Percentiles rank a stretch among this genome's conserved stretches.
Evolutionary conservation across 139 green algal genomes (phyloP).

Genomic region (Chlamydomonas sp.): DNA sequence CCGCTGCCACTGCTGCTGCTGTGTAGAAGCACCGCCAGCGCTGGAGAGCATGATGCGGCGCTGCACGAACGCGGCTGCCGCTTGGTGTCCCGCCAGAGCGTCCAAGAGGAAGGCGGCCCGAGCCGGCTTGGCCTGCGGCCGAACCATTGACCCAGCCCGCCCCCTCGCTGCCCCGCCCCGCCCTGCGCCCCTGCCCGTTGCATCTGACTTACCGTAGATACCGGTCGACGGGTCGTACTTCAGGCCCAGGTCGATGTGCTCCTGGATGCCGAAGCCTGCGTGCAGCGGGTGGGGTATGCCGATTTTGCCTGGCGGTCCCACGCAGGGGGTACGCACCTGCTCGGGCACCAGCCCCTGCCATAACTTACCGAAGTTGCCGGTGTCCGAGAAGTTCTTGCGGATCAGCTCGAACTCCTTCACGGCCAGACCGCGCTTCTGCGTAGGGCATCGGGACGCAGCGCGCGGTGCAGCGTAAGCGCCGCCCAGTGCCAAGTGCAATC

Average conservation of each 20-base stretch:
- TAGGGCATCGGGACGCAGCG: neutral
- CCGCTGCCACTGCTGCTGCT: too few relatives aligned
- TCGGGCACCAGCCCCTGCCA: neutral
- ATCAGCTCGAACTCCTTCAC: constrained; percentile 99
- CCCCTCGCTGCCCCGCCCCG: too few relatives aligned
- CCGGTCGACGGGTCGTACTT: constrained; percentile 99
- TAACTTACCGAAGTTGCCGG: constrained; percentile 92
- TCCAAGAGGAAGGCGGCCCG: too few relatives aligned
- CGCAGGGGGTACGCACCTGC: too few relatives aligned
- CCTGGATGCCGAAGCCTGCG: constrained; percentile 92
- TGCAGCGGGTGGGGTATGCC: neutral
- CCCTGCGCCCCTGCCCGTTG: too few relatives aligned
- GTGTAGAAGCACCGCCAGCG: too few relatives aligned
- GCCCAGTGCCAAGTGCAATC: neutral
- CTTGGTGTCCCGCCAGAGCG: neutral
- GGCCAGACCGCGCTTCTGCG: constrained; percentile 97
- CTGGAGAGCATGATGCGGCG: too few relatives aligned
- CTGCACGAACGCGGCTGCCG: neutral
- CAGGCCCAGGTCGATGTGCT: constrained; percentile 99
- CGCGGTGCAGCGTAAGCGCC: neutral
- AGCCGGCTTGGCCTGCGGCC: too few relatives aligned
- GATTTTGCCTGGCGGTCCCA: too few relatives aligned
- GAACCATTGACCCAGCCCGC: too few relatives aligned
- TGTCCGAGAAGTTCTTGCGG: constrained; percentile 96
- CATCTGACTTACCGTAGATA: constrained; percentile 91